Conservation (phyloP, 1,284 basidiomycete genomes). For the Mycosarcoma maydis region DNA sequence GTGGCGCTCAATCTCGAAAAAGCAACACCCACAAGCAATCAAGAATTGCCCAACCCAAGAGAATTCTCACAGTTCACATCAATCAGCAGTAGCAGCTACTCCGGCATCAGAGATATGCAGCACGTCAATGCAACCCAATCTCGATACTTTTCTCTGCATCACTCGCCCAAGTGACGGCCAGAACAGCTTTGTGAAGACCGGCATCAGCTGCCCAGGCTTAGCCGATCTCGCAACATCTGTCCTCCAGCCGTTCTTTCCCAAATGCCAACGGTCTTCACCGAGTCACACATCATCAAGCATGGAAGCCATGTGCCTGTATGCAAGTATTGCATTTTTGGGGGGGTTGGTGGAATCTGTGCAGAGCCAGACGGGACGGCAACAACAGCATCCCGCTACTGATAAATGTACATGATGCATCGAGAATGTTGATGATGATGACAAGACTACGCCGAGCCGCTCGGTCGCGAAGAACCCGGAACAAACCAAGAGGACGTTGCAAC, state of each 20-base stretch:
- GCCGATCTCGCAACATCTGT: no score
- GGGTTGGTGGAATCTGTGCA: slow-evolving; percentile 1
- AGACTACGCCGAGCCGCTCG: slow-evolving; percentile 14
- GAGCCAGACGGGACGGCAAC: slow-evolving; percentile 4
- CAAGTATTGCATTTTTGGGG: slow-evolving; percentile 35
- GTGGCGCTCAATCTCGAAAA: slow-evolving; percentile 33
- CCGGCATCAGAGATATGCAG: no score
- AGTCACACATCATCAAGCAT: not conserved
- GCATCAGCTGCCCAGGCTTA: no score
- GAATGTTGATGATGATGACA: not conserved
- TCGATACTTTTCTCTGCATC: slow-evolving; percentile 32
- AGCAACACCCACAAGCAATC: not conserved
- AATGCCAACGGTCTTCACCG: no score
- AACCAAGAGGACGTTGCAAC: slow-evolving; percentile 23
- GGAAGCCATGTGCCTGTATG: slow-evolving; percentile 15
- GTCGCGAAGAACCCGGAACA: slow-evolving; percentile 12
- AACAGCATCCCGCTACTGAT: slow-evolving; percentile 2
- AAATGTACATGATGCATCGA: slow-evolving; percentile 18
- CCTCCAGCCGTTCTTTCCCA: no score
- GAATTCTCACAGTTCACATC: no score
- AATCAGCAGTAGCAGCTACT: no score
- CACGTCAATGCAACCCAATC: slow-evolving; percentile 1
- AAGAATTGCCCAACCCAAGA: not conserved
- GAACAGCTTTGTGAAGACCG: no score
- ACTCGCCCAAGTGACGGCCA: no score